These are phyloP conservation scores for Nicotiana rustica DNA, from an alignment of 305 asterid species.

Conservation along the genomic window DNA sequence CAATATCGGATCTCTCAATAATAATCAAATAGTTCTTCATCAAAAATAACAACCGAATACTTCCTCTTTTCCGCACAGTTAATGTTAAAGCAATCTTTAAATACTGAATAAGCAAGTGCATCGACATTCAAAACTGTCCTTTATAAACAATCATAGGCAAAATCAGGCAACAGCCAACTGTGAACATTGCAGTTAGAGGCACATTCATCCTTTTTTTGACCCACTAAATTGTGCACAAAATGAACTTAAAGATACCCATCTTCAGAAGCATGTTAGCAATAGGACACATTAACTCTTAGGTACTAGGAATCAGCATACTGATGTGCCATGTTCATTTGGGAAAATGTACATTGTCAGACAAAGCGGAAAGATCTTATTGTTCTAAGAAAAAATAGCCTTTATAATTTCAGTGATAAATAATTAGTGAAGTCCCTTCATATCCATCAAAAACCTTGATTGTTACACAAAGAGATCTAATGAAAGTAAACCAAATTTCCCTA, in stretches of 20 bases:
- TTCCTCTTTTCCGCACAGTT: background rate
- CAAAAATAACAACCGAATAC: background rate
- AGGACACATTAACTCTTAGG: background rate
- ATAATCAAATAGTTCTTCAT: background rate
- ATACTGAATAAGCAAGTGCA: constrained; percentile 2
- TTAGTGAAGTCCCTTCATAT: background rate
- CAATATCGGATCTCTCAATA: constrained; percentile 12
- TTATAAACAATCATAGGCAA: background rate
- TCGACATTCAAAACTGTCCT: background rate
- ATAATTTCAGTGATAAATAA: background rate
- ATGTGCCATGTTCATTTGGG: background rate
- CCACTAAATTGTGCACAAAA: background rate
- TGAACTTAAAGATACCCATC: constrained; percentile 5
- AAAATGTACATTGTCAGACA: background rate
- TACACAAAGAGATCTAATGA: background rate
- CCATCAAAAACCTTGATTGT: background rate
- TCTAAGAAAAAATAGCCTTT: background rate
- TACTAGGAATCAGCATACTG: background rate
- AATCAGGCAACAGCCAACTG: background rate
- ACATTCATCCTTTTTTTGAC: background rate
- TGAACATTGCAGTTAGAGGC: constrained; percentile 24
- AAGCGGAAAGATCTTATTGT: background rate
- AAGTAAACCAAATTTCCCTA: background rate
- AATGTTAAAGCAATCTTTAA: background rate
- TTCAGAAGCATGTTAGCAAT: constrained; percentile 3